These are phyloP conservation scores for Clarireedia paspali DNA, from an alignment of 2,329 filamentous ascomycete species.

Conservation along the genomic window DNA sequence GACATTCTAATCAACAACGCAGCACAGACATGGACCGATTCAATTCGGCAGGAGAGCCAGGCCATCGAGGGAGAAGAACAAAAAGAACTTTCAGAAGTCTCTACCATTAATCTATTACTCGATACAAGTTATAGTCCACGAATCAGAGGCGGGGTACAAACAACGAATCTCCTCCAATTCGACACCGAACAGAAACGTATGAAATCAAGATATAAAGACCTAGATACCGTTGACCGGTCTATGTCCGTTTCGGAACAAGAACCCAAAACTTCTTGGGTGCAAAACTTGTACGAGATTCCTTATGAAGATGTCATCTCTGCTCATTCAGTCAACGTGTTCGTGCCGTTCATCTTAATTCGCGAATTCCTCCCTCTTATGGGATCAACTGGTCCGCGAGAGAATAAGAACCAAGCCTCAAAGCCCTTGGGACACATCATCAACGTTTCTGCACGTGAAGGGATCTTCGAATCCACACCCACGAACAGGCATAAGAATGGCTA, in stretches of 20 bases:
- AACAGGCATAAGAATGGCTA: conserved; percentile 10
- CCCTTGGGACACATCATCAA: conserved; percentile 14
- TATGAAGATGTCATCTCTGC: conserved; percentile 18
- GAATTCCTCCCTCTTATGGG: conserved; percentile 16
- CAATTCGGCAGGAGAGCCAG: conserved; percentile 8
- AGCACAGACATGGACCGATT: conserved; percentile 16
- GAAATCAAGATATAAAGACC: not conserved
- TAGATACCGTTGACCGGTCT: not conserved
- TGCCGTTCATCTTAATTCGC: conserved; percentile 14
- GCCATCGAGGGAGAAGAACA: conserved; percentile 9
- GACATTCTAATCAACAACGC: conserved; percentile 18
- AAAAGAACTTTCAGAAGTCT: not conserved
- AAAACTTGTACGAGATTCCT: conserved; percentile 13
- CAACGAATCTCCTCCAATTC: not conserved
- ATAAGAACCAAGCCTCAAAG: not conserved
- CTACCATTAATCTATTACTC: not conserved
- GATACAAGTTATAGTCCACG: not conserved
- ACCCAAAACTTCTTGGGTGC: conserved; percentile 13
- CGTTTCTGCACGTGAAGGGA: conserved; percentile 16
- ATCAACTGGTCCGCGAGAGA: not conserved
- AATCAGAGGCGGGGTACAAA: not conserved
- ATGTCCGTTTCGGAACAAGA: not conserved
- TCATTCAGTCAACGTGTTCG: conserved; percentile 17
- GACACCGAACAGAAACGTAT: conserved; percentile 1
- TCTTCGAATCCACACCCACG: conserved; percentile 9